Evolutionary conservation across 179 eudicot species (phyloP).

Genomic region (Spinacia oleracea): DNA sequence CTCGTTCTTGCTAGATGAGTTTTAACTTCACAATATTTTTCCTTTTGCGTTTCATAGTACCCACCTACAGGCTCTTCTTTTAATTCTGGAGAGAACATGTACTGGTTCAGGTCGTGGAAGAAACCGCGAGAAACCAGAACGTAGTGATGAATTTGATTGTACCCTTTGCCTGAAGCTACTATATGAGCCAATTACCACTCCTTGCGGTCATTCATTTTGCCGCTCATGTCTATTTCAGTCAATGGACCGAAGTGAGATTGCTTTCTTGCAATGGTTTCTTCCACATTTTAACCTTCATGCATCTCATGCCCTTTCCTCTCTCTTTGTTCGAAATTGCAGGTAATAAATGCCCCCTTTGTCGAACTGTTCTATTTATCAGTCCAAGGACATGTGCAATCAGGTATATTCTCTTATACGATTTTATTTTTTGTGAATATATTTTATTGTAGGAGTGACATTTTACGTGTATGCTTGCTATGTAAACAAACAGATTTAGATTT

Average conservation of each 20-base stretch:
- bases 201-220: conserved; percentile 98
- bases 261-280: conserved; percentile 14
- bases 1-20: not conserved
- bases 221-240: conserved; percentile 97
- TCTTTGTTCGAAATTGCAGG: conserved; percentile 49
- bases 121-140: conserved; percentile 64
- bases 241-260: conserved; percentile 86
- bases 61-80: conserved; percentile 52
- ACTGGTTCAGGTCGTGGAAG: conserved; percentile 42
- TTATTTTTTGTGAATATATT: not conserved
- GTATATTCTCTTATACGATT: conserved; percentile 35
- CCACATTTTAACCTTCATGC: not conserved
- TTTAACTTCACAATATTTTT: conserved; percentile 3
- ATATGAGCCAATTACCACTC: conserved; percentile 93
- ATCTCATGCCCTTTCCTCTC: conserved; percentile 20
- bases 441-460: not conserved
- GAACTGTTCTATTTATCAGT: conserved; percentile 85
- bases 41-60: conserved; percentile 38
- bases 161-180: conserved; percentile 92
- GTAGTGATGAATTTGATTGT: conserved; percentile 92
- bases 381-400: conserved; percentile 86
- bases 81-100: conserved; percentile 50
- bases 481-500: not conserved
- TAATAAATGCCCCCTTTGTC: conserved; percentile 94
- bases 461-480: not conserved